Conservation (phyloP, 2,329 filamentous ascomycete genomes). For the Scortechinia acanthostroma region DNA sequence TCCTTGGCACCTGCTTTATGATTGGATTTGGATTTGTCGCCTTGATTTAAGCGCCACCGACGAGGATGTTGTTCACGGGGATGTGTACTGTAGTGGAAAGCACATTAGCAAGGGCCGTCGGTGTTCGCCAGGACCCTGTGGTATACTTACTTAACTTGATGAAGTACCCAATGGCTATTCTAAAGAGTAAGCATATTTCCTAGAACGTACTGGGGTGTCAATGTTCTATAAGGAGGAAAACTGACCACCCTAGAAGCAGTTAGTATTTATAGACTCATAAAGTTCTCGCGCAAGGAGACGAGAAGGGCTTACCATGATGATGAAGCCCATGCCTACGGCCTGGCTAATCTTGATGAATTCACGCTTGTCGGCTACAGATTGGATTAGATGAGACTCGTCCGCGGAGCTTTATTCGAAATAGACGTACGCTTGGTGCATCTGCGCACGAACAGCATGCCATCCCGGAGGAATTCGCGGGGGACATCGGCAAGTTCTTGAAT, state of each 20-base stretch:
- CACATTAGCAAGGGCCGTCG: background rate
- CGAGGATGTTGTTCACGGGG: constrained; percentile 38
- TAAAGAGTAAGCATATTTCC: no score
- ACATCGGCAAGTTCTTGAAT: constrained; percentile 53
- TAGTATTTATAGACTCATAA: constrained; percentile 20
- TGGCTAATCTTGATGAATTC: constrained; percentile 55
- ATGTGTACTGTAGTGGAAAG: constrained; percentile 28
- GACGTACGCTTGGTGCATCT: constrained; percentile 36
- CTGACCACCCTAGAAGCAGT: background rate
- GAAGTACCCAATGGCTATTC: constrained; percentile 48
- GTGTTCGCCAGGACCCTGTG: no score
- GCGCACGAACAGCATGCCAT: constrained; percentile 36
- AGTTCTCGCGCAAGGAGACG: background rate
- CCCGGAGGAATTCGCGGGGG: constrained; percentile 41
- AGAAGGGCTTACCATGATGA: constrained; percentile 34
- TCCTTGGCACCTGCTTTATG: no score
- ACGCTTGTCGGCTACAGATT: constrained; percentile 40
- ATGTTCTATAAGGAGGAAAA: no score
- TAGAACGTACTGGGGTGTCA: no score
- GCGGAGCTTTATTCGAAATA: constrained; percentile 1
- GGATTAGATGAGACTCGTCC: constrained; percentile 3
- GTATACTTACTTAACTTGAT: constrained; percentile 50
- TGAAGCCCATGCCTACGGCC: constrained; percentile 49
- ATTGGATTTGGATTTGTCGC: no score
- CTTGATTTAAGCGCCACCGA: constrained; percentile 35